These are phyloP conservation scores for Meredithiella fracta DNA, from an alignment of 2,329 filamentous ascomycete genomes.

Conservation along the genomic window DNA sequence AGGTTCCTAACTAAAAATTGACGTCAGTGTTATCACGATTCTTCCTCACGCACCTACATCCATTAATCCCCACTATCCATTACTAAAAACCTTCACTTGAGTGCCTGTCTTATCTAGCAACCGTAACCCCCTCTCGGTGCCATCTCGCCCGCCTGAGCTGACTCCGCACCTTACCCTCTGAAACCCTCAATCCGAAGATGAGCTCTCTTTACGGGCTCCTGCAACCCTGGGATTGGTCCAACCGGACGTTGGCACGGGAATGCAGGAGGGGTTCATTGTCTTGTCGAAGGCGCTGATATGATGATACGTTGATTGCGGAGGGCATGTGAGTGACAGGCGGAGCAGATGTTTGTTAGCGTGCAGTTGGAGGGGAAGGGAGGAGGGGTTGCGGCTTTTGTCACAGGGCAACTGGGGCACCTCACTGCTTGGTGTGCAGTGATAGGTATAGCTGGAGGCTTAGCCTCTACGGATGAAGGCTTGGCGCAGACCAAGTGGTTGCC, in stretches of 20 bases:
- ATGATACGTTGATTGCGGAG: neutral
- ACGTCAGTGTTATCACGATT: neutral
- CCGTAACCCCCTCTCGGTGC: too few species aligned
- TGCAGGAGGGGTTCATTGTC: neutral
- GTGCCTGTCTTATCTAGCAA: too few species aligned
- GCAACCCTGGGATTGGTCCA: neutral
- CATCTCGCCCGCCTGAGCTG: neutral
- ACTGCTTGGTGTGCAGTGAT: neutral
- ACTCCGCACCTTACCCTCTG: neutral
- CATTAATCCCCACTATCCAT: neutral
- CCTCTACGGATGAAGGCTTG: neutral
- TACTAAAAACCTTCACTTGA: neutral
- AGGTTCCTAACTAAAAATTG: neutral
- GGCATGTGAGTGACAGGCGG: neutral
- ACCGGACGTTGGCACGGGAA: neutral
- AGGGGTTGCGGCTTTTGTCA: neutral
- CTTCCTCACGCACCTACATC: neutral
- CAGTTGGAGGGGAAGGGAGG: neutral
- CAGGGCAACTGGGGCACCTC: neutral
- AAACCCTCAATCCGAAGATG: conserved; percentile 2
- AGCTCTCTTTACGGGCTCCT: neutral
- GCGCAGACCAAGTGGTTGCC: neutral
- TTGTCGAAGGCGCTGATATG: neutral
- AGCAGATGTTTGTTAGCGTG: neutral
- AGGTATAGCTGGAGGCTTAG: neutral